phyloP scores from a whole-genome alignment of 2,329 filamentous ascomycete genomes.

The Verticillium dahliae region DNA sequence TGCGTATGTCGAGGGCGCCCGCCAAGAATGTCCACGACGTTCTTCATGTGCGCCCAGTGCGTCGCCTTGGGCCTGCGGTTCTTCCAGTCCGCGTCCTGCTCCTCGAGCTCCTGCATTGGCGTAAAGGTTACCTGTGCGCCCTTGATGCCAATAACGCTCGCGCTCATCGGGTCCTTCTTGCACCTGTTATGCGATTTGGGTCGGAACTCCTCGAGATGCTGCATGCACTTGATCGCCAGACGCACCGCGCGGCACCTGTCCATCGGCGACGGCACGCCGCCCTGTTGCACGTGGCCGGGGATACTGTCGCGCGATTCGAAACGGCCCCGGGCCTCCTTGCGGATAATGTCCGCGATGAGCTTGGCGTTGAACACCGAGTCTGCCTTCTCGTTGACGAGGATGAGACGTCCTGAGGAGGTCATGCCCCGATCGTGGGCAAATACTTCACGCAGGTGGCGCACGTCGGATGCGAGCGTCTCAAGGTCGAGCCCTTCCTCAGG shows the following conservation, averaged over 20 bases:
- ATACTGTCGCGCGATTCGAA: conserved; percentile 92
- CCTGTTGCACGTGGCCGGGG: conserved; percentile 91
- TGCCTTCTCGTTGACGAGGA: conserved; percentile 94
- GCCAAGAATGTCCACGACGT: conserved; percentile 77
- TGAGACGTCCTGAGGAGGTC: conserved; percentile 83
- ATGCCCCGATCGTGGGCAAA: conserved; percentile 83
- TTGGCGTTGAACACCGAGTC: conserved; percentile 87
- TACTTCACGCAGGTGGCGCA: conserved; percentile 78
- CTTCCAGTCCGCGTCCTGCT: conserved; percentile 85
- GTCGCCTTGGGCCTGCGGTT: conserved; percentile 78
- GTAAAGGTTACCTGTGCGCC: conserved; percentile 86
- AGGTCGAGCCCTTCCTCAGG: conserved; percentile 94
- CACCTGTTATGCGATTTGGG: conserved; percentile 61
- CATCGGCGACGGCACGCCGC: conserved; percentile 89
- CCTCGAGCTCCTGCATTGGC: conserved; percentile 73
- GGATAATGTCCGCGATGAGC: conserved; percentile 91
- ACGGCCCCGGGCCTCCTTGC: conserved; percentile 81
- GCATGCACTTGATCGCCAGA: conserved; percentile 88
- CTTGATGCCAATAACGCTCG: conserved; percentile 84
- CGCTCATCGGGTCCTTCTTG: conserved; percentile 64
- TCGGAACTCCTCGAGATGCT: conserved; percentile 78
- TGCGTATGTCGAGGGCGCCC: conserved; percentile 54
- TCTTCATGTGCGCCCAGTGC: conserved; percentile 77
- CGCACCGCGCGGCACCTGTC: conserved; percentile 88
- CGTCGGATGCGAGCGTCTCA: conserved; percentile 86